Conservation (phyloP, 441 rosid species). For the Populus hybrid region DNA sequence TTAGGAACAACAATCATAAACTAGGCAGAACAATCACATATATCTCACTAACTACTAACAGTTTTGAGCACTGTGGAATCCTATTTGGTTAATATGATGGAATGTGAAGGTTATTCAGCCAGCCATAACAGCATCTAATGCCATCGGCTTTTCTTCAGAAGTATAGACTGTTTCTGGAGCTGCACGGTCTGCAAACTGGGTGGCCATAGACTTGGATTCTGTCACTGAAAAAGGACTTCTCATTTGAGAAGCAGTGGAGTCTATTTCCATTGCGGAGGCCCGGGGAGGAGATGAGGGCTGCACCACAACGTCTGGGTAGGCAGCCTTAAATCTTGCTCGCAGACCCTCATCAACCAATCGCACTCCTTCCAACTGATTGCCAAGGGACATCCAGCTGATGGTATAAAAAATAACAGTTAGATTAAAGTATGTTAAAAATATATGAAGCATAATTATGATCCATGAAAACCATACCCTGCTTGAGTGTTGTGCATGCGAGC, state of each 20-base stretch:
- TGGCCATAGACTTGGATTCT: slow-evolving; percentile 41
- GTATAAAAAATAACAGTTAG: not conserved
- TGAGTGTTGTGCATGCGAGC: slow-evolving; percentile 99
- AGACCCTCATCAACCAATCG: slow-evolving; percentile 89
- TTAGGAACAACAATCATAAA: not conserved
- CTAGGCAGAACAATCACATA: not conserved
- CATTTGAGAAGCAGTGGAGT: slow-evolving; percentile 37
- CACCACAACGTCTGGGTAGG: slow-evolving; percentile 81
- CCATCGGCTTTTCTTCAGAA: slow-evolving; percentile 39
- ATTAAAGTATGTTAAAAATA: not conserved
- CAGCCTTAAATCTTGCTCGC: slow-evolving; percentile 88
- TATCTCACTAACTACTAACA: not conserved
- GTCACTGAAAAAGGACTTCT: slow-evolving; percentile 48
- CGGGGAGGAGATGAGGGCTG: slow-evolving; percentile 89
- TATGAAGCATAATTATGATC: not conserved
- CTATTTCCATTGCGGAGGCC: slow-evolving; percentile 78
- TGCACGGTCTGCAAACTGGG: slow-evolving; percentile 31
- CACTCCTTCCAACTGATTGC: slow-evolving; percentile 86
- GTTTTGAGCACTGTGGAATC: not conserved
- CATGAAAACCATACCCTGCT: slow-evolving; percentile 56
- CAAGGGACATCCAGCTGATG: slow-evolving; percentile 89
- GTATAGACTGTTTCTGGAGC: slow-evolving; percentile 32
- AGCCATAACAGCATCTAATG: slow-evolving; percentile 38
- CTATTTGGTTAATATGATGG: not conserved
- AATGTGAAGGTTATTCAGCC: slow-evolving; percentile 19